Conservation (phyloP, 2,329 filamentous ascomycete species). For the Nigrospora oryzae region DNA sequence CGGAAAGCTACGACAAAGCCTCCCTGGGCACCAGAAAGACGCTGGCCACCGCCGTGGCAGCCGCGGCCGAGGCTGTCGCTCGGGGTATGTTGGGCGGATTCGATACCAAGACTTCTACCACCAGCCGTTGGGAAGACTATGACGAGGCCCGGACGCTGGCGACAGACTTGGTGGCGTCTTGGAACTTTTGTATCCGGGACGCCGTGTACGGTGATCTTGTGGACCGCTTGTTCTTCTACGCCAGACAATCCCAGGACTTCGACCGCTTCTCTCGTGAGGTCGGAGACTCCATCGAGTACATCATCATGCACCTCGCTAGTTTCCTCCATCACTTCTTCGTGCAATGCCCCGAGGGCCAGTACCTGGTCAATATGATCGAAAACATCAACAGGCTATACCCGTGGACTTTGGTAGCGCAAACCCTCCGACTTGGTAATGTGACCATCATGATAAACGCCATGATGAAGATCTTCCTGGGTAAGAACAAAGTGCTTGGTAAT, state of each 20-base stretch:
- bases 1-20: constrained; percentile 77
- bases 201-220: constrained; percentile 61
- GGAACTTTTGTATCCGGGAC: constrained; percentile 57
- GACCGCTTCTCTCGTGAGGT: constrained; percentile 55
- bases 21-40: constrained; percentile 67
- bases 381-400: constrained; percentile 64
- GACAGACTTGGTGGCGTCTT: constrained; percentile 53
- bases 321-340: constrained; percentile 68
- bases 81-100: constrained; percentile 59
- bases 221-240: constrained; percentile 55
- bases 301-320: constrained; percentile 52
- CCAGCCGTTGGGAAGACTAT: constrained; percentile 32
- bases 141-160: constrained; percentile 50
- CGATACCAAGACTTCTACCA: constrained; percentile 8
- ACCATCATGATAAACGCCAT: constrained; percentile 75
- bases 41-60: constrained; percentile 62
- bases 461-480: constrained; percentile 65
- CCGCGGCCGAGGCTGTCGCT: constrained; percentile 60
- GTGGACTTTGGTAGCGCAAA: constrained; percentile 64
- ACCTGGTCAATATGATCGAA: constrained; percentile 61
- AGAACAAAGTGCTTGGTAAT: constrained; percentile 64
- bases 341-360: constrained; percentile 66
- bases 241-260: constrained; percentile 51
- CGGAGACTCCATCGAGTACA: constrained; percentile 54
- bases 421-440: constrained; percentile 67